Base-by-base conservation (phyloP, 164 flowering plant species). In the Cinnamomum micranthum region DNA sequence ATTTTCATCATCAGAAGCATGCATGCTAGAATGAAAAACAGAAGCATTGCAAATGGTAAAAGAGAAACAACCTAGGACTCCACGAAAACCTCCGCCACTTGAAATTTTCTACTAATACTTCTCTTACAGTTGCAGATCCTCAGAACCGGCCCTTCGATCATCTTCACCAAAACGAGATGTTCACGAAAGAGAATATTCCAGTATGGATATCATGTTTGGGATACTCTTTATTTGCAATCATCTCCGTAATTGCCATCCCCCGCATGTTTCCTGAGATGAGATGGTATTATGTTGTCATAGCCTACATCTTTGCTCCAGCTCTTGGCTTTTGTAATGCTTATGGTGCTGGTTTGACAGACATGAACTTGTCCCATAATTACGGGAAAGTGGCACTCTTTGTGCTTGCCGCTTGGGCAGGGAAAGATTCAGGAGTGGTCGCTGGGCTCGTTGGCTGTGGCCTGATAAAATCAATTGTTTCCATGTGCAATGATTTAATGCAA, bases 301-400 rank as follows among this genome's bases (percentile, higher is more conserved):
- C 92, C 28, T 95, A 95, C 76, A 71, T 88, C n/a, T 76, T 93
- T 28, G 97, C 98, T 35, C 99, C 98, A 1, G 80, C 87, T 58
- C 87, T 93, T 13, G 82, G 91, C 82, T 95, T 95, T 86, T 93
- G 99, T 84, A 95, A 95, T 77, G 98, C 99, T 20, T 95, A 93
- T 70, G 99, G 99, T 13, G 86, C 95, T 33, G 98, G 97, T 55
- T 82, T 93, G 2, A 95, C 99, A 0, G 97, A 95, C 81, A 89
- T 89, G 91, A 90, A 91, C 85, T 88, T 95, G 96, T 91, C 92
- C 17, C 90, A 86, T 65, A 95, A 89, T 71, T 95, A 93, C 65
- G 98, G 98, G 13, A 95, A 95, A 82, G 90, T 88, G 0, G 91
- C 97, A 10, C 91, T 93, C 59, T 92, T 94, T 74, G 80, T 90